Evolutionary conservation across 108 stramenopile genomes (phyloP), one percentile per base, ranked within the genome.

Genomic region (Fistulifera pelliculosa): DNA sequence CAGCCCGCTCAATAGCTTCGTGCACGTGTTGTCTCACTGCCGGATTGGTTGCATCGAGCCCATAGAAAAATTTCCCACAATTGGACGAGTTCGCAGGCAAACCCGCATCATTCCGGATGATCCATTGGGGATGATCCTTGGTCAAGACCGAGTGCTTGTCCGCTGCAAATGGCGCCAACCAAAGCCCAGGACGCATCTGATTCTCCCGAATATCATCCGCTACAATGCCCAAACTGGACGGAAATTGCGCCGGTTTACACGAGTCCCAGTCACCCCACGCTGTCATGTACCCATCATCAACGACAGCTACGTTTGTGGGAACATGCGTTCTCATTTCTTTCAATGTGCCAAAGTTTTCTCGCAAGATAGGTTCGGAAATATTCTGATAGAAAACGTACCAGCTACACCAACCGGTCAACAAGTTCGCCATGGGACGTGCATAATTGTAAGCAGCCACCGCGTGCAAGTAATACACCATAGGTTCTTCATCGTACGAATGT

Each of bases 261-360:
- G 75, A 74, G 50, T 78, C 71, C 95, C 95, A 96, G 61, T 94
- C 95, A 26, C 95, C 95, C 95, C 95, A 96, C 8, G 91, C 79
- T 43, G 78, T 89, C 88, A 93, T 93, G 64, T 96, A 96, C 4
- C 95, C 95, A 65, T 96, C 92, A 61, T 96, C 95, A 23, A 96
- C 85, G 0, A 93, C 71, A 22, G 80, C 79, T 10, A 89, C 76
- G 60, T 93, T 86, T 43, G 84, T 85, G 1, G 83, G 81, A 27
- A 88, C 70, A 17, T 59, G 62, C 15, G 44, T 71, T 47, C 79
- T 62, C 31, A 85, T 58, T 5, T 65, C 69, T 15, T 74, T 61
- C 48, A 95, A 60, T 27, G 67, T 71, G 15, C 58, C 54, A 62
- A 88, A 84, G 69, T 95, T 95, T 27, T 68, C 60, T 15, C 75